Percentiles rank a stretch among this genome's conserved stretches.
phyloP scores from a whole-genome alignment of 257 asterid genomes.

The Nyctanthes arbortristis region DNA sequence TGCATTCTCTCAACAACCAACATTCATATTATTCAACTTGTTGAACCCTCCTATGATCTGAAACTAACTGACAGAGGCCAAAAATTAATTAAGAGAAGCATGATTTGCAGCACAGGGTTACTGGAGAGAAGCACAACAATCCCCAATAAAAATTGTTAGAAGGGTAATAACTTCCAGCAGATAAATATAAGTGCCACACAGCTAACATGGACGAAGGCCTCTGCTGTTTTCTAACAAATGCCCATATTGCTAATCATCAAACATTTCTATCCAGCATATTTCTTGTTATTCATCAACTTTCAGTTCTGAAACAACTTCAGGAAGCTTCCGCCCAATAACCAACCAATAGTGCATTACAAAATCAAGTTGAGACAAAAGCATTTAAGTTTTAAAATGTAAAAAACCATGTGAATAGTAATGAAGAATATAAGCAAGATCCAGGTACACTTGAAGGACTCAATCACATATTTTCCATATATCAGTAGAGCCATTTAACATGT shows the following conservation, averaged over 20 bases:
- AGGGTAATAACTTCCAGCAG: neutral
- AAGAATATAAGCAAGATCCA: neutral
- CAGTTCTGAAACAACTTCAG: no score
- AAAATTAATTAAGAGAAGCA: no score
- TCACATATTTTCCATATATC: neutral
- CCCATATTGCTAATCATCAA: neutral
- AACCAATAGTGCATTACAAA: neutral
- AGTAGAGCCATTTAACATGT: neutral
- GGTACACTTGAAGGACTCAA: neutral
- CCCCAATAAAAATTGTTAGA: neutral
- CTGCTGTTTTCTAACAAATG: neutral
- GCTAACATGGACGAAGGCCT: neutral
- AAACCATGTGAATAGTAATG: no score
- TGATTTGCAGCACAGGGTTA: no score
- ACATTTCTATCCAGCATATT: neutral
- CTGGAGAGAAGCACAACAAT: neutral
- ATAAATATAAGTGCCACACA: neutral
- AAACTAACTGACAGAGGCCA: no score
- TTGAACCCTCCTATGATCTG: no score
- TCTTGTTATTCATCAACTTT: no score
- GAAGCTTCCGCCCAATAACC: neutral
- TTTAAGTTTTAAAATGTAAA: no score
- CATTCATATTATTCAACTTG: no score
- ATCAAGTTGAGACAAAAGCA: constrained; percentile 3
- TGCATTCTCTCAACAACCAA: no score